Base-by-base conservation (phyloP, 129 eudicot species). In the Pulicaria dysenterica region DNA sequence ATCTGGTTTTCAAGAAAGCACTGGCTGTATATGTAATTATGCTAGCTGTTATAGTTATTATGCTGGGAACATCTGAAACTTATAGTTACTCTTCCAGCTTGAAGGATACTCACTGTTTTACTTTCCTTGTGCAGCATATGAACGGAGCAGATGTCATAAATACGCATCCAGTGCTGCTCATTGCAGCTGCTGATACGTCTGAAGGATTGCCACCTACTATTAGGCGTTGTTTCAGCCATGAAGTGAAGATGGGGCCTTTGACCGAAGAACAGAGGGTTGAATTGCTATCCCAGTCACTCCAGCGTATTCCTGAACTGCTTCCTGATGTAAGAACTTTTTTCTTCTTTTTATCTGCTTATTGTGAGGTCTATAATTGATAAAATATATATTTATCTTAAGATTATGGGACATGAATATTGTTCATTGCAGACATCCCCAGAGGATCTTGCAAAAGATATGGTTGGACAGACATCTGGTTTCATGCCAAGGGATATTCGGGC, bases 211-310 rank as follows among this genome's bases (percentile, higher is more conserved):
- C 96, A 66, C 87, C 93, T 50, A 76, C 82, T 45, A 83, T 94
- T 46, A 87, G 98, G 58, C 96, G 98, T 54, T 87, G 96, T 77
- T 94, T 94, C 73, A 94, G 87, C 67, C 98, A 94, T 83, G 98
- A 94, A 80, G 59, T 94, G 55, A 88, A 84, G 58, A 86, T 94
- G 81, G 96, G 84, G 60, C 86, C 92, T 42, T 79, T 94, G 79
- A 85, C 81, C 8, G 96, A 90, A 86, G 96, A 94, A 57, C 95
- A 94, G 62, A 87, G 98, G 79, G 82, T 75, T 64, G 83, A 80
- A 81, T 74, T 94, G 97, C 48, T 94, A 49, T 77, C 88, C 42
- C 85, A 93, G 72, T 87, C 84, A 16, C 88, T 93, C 67, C 84
- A 80, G 36, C 76, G 68, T 79, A 76, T 87, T 59, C 79, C 92